Base-by-base conservation (phyloP, 257 asterid species). In the Solanum chaucha region DNA sequence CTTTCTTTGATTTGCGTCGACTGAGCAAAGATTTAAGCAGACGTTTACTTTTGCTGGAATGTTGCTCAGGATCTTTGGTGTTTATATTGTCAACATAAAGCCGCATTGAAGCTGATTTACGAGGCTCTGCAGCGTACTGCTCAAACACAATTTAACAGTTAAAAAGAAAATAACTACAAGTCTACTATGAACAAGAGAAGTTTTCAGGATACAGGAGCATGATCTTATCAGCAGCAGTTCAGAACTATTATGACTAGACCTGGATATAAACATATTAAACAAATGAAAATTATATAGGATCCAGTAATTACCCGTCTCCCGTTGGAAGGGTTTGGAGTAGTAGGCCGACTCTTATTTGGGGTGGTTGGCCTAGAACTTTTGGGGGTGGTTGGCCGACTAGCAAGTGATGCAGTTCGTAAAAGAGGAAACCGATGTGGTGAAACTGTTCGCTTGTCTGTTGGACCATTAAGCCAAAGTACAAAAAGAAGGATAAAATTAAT, bases 1-100 rank as follows among this genome's bases (percentile, higher is more conserved):
- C 99, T 90, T 95, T 94, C 98, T 95, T 97, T 6, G 98, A 94
- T 90, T 94, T 97, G 87, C 97, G 94, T 68, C 98, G 92, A 91
- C 95, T 95, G 32, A 97, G 98, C 92, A 95, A 89, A 34, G 98
- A 90, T 88, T 95, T 95, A 83, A 97, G 98, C 64, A 97, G 93
- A 5, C 97, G 98, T 89, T 97, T 97, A 77, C 99, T 94, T 88
- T 93, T 95, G 95, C 98, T 94, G 3, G 96, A 91, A 83, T 86
- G 87, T 38, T 91, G 93, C 35, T 94, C 98, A 0, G 85, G 59
- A 17, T 94, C 96, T 89, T 91, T 94, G 20, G 91, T 91, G 84
- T 92, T 93, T 84, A 87, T 95, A 89, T 89, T 91, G 35, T 92
- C 98, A 26, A 86, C 92, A 46, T 95, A 95, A 58, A 94, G 86